phyloP scores from a whole-genome alignment of 768 basidiomycete species.

The Kwoniella dendrophila region DNA sequence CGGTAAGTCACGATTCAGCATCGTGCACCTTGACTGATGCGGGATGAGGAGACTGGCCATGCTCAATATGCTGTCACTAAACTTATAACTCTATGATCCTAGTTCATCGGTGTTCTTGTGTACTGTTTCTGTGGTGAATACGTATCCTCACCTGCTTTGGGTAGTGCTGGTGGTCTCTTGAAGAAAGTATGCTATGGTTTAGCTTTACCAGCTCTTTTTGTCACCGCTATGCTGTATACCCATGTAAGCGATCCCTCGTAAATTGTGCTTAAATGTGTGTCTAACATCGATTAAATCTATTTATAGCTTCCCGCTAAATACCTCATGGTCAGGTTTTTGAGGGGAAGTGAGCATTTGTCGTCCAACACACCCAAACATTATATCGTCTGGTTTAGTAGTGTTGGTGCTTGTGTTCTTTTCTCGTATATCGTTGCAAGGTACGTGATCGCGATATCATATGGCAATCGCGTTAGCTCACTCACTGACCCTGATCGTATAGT shows the following conservation, averaged over 20 bases:
- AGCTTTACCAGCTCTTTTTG: conserved; percentile 33
- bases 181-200: conserved; percentile 46
- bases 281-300: too few relatives aligned
- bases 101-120: conserved; percentile 45
- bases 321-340: conserved; percentile 38
- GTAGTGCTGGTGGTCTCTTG: conserved; percentile 45
- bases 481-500: too few relatives aligned
- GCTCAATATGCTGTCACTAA: too few relatives aligned
- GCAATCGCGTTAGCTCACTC: too few relatives aligned
- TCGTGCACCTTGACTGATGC: too few relatives aligned
- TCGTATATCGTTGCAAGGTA: conserved; percentile 11
- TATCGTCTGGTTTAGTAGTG: conserved; percentile 31
- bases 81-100: too few relatives aligned
- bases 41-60: too few relatives aligned
- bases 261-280: too few relatives aligned
- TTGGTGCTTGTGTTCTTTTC: background rate
- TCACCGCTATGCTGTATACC: background rate
- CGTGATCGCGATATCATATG: too few relatives aligned
- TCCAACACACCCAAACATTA: conserved; percentile 29
- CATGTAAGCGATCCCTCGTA: background rate
- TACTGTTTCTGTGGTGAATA: conserved; percentile 46
- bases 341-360: conserved; percentile 32
- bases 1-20: too few relatives aligned
- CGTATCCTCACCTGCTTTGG: conserved; percentile 52
- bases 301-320: conserved; percentile 15